Evolutionary conservation across 345 rosid genomes (phyloP).

Genomic region (Eucalyptus regnans): DNA sequence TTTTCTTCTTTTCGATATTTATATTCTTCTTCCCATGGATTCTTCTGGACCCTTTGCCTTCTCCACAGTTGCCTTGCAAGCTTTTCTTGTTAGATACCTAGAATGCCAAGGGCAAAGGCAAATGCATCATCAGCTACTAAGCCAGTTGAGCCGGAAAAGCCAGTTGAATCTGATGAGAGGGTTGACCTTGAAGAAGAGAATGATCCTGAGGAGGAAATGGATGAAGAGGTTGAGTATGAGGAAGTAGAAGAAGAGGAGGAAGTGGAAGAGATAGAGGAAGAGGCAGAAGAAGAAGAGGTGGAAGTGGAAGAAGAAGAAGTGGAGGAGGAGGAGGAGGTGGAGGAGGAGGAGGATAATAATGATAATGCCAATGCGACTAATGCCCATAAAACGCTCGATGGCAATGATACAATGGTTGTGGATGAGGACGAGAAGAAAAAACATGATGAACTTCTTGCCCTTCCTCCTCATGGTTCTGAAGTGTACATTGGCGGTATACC

Average conservation of each 20-base stretch:
- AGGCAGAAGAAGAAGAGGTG: slow-evolving; percentile 22
- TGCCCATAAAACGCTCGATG: slow-evolving; percentile 3
- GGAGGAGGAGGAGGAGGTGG: slow-evolving; percentile 46
- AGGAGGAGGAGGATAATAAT: slow-evolving; percentile 6
- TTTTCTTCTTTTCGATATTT: slow-evolving; percentile 62
- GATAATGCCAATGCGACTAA: slow-evolving; percentile 2
- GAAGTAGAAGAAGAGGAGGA: slow-evolving; percentile 62
- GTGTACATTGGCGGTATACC: slow-evolving; percentile 85
- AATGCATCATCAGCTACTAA: slow-evolving; percentile 35
- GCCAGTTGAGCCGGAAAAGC: slow-evolving; percentile 32
- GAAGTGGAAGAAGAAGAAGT: slow-evolving; percentile 34
- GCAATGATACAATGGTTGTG: slow-evolving; percentile 17
- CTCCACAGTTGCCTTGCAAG: slow-evolving; percentile 79
- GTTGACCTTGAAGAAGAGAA: slow-evolving; percentile 65
- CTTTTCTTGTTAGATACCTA: slow-evolving; percentile 57
- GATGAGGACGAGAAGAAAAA: slow-evolving; percentile 46
- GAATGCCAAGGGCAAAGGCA: slow-evolving; percentile 72
- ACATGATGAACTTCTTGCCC: slow-evolving; percentile 65
- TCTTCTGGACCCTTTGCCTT: slow-evolving; percentile 86
- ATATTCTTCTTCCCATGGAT: slow-evolving; percentile 58
- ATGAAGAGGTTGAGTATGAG: slow-evolving; percentile 77
- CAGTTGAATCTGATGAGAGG: slow-evolving; percentile 51
- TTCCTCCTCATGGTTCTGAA: slow-evolving; percentile 93
- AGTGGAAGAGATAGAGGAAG: slow-evolving; percentile 46
- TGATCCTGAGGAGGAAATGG: slow-evolving; percentile 56